Percentiles rank a stretch among this genome's conserved stretches.
Evolutionary conservation across 257 asterid genomes (phyloP).

Genomic region (Jaltomata sinuosa): DNA sequence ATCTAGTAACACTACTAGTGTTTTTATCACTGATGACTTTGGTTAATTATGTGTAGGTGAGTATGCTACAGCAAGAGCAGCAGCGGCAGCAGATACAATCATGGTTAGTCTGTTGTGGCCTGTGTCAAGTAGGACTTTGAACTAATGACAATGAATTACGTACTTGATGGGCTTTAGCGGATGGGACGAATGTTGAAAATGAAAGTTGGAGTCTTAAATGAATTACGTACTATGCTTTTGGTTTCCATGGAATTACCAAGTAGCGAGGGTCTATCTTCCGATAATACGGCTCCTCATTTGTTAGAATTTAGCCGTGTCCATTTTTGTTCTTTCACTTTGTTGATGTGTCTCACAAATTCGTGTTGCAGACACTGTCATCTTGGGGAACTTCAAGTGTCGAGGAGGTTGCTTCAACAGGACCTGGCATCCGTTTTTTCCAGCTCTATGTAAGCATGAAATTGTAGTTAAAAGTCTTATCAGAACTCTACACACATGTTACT

Average conservation of each 20-base stretch:
- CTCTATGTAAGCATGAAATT: conserved; percentile 25
- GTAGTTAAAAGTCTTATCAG: neutral
- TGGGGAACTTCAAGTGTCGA: conserved; percentile 64
- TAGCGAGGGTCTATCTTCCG: too few relatives aligned
- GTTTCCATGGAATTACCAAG: neutral
- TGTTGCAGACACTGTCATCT: conserved; percentile 61
- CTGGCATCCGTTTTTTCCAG: conserved; percentile 45
- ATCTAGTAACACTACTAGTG: neutral
- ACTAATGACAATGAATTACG: neutral
- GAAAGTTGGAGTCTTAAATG: neutral
- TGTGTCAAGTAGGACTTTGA: neutral
- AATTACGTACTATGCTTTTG: neutral
- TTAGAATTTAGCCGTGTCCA: neutral
- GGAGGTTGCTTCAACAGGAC: conserved; percentile 78
- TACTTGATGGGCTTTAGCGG: neutral
- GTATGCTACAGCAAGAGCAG: conserved; percentile 97
- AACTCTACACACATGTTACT: neutral
- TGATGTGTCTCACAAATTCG: conserved; percentile 3
- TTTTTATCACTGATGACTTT: neutral
- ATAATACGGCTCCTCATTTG: too few relatives aligned
- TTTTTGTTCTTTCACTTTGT: neutral
- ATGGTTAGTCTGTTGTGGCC: conserved; percentile 38
- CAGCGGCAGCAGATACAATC: conserved; percentile 90
- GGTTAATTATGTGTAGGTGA: conserved; percentile 56
- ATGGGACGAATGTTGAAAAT: neutral